phyloP scores from a whole-genome alignment of 2,329 filamentous ascomycete genomes.

The Diaporthe batatas region DNA sequence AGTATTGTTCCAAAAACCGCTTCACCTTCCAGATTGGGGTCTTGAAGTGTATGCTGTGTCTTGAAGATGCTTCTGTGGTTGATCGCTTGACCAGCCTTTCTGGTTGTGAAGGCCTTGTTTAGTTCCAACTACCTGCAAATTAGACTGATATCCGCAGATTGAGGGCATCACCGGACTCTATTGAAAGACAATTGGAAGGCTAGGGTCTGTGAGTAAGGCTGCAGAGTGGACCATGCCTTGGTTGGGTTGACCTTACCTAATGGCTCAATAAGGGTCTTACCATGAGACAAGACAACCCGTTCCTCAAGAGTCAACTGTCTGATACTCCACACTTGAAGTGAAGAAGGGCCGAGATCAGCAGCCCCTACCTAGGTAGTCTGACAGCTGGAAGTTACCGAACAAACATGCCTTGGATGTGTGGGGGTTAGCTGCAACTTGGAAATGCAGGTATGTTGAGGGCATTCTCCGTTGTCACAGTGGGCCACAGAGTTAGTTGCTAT shows the following conservation, averaged over 20 bases:
- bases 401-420: not conserved
- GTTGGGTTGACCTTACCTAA: not conserved
- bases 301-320: not conserved
- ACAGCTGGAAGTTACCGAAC: not conserved
- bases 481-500: not conserved
- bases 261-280: not conserved
- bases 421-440: not conserved
- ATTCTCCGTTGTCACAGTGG: no score
- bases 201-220: not conserved
- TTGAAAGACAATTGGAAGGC: not conserved
- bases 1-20: not conserved
- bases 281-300: not conserved
- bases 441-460: not conserved
- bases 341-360: not conserved
- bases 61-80: not conserved
- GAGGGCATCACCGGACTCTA: not conserved
- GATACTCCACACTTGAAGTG: not conserved
- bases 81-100: not conserved
- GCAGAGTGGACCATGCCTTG: no score
- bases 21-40: conserved; percentile 11
- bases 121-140: not conserved
- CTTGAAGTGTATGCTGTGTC: not conserved
- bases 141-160: not conserved
- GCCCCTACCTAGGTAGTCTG: not conserved
- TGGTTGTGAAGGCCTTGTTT: not conserved